phyloP scores from a whole-genome alignment of 192 early-diverging fungal genomes.

The Coemansia javaensis region DNA sequence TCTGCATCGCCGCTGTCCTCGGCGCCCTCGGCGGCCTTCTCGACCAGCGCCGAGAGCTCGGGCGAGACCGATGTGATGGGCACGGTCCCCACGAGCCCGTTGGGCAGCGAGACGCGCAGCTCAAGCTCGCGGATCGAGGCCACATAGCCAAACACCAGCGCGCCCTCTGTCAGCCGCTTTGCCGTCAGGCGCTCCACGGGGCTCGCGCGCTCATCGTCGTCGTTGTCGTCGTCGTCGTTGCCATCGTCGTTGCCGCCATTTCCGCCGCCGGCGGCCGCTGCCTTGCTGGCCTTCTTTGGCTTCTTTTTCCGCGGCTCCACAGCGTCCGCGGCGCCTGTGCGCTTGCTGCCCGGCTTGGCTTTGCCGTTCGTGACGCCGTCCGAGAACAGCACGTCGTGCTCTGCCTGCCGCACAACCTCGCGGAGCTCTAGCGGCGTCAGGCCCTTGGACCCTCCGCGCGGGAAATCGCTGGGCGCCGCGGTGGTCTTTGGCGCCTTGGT shows the following conservation, averaged over 20 bases:
- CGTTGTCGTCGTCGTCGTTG: no score
- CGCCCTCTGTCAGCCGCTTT: constrained; percentile 68
- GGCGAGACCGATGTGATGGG: constrained; percentile 85
- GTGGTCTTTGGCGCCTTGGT: constrained; percentile 11
- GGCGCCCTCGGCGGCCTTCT: constrained; percentile 59
- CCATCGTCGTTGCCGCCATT: neutral
- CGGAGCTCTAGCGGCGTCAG: constrained; percentile 80
- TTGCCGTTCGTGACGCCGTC: constrained; percentile 34
- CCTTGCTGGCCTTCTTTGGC: constrained; percentile 49
- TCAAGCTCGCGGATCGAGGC: constrained; percentile 77
- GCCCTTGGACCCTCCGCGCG: constrained; percentile 74
- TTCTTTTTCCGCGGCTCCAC: constrained; percentile 45
- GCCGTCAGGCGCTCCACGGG: constrained; percentile 34
- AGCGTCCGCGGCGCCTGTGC: constrained; percentile 27
- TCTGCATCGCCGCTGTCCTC: constrained; percentile 56
- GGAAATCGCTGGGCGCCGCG: constrained; percentile 61
- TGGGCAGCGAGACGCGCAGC: constrained; percentile 74
- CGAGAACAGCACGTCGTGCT: constrained; percentile 61
- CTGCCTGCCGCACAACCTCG: constrained; percentile 70
- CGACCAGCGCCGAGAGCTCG: constrained; percentile 62
- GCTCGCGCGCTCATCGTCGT: constrained; percentile 22
- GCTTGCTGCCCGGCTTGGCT: constrained; percentile 55
- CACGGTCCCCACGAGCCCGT: constrained; percentile 76
- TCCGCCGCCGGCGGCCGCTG: neutral
- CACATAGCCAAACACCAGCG: constrained; percentile 72